phyloP scores from a whole-genome alignment of 2,329 filamentous ascomycete genomes.

The Endocalyx cinctus region DNA sequence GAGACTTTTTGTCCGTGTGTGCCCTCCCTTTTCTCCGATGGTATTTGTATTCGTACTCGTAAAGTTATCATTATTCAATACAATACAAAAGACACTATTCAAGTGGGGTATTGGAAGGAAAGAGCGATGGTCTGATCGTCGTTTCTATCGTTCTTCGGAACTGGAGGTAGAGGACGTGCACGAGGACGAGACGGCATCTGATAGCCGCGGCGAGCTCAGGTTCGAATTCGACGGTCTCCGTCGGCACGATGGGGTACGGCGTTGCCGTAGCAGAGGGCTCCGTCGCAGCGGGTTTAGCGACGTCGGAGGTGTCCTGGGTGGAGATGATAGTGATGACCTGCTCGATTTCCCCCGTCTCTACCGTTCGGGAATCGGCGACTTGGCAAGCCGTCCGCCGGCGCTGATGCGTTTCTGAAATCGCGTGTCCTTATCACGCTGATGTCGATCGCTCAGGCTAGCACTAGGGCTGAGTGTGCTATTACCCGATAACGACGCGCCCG shows the following conservation, averaged over 20 bases:
- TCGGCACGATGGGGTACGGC: too few relatives aligned
- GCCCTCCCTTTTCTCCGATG: too few relatives aligned
- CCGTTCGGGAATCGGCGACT: constrained; percentile 56
- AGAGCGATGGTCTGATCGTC: constrained; percentile 25
- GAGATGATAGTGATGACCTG: constrained; percentile 14
- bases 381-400: constrained; percentile 68
- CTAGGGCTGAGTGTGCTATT: constrained; percentile 31
- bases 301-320: too few relatives aligned
- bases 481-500: constrained; percentile 47
- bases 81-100: too few relatives aligned
- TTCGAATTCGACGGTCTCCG: constrained; percentile 19
- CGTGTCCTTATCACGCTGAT: constrained; percentile 56
- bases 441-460: constrained; percentile 46
- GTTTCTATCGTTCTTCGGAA: constrained; percentile 28
- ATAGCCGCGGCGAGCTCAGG: constrained; percentile 14
- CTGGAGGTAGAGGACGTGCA: constrained; percentile 21
- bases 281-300: too few relatives aligned
- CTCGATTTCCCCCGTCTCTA: constrained; percentile 31
- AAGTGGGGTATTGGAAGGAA: constrained; percentile 22
- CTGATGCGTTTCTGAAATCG: constrained; percentile 75
- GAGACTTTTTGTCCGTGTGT: too few relatives aligned
- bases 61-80: too few relatives aligned
- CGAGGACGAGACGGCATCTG: too few relatives aligned
- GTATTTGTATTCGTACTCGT: too few relatives aligned
- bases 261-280: too few relatives aligned